These are phyloP conservation scores for Aspergillus quadrilineatus DNA, from an alignment of 2,329 filamentous ascomycete genomes.

Conservation along the genomic window DNA sequence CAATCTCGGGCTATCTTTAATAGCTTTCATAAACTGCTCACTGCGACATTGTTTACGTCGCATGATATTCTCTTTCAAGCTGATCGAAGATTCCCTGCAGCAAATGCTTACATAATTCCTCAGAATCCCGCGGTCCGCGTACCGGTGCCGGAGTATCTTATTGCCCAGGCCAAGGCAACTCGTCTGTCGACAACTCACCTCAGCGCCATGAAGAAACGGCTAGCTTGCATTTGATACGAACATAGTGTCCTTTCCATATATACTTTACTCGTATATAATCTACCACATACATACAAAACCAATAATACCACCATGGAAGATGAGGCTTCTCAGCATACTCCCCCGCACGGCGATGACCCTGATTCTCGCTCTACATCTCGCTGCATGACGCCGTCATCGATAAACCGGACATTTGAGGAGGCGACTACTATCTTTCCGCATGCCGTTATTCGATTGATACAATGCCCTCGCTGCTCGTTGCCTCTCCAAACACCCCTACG, in stretches of 20 bases:
- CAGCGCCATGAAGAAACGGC: not conserved
- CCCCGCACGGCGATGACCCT: slow-evolving; percentile 6
- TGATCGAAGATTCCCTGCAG: no score
- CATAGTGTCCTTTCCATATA: not conserved
- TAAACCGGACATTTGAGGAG: not conserved
- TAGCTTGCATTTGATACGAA: not conserved
- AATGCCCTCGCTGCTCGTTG: slow-evolving; percentile 72
- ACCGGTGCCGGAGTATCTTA: not conserved
- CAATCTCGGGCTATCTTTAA: no score
- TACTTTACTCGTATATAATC: not conserved
- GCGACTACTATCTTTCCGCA: slow-evolving; percentile 39
- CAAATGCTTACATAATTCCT: not conserved
- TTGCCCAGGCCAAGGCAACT: not conserved
- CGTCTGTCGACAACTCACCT: not conserved
- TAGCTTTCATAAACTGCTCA: not conserved
- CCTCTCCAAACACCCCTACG: slow-evolving; percentile 69
- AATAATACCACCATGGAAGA: slow-evolving; percentile 15
- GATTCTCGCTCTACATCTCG: not conserved
- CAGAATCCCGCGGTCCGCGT: not conserved
- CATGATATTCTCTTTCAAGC: no score
- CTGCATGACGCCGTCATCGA: not conserved
- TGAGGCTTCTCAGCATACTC: slow-evolving; percentile 11
- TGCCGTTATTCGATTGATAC: slow-evolving; percentile 68
- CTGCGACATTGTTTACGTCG: no score
- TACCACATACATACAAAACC: not conserved